These are phyloP conservation scores for Dichomitus squalens DNA, from an alignment of 1,284 basidiomycete genomes.

Conservation along the genomic window DNA sequence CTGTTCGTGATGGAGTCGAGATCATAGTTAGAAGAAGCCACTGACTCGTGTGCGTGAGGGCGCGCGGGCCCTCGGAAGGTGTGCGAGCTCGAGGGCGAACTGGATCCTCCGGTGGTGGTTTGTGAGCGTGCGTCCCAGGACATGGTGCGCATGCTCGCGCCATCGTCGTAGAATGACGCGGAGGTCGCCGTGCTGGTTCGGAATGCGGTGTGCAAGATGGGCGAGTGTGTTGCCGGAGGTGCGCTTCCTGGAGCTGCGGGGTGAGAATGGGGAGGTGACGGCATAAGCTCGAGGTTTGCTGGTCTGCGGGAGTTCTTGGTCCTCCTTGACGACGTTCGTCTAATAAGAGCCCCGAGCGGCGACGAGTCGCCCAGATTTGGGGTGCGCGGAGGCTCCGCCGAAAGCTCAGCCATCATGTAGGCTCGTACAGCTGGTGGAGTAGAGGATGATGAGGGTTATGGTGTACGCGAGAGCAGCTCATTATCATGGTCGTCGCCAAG, in stretches of 20 bases:
- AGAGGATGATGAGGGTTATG: constrained; percentile 4
- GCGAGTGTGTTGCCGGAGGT: constrained; percentile 45
- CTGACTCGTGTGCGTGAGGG: constrained; percentile 18
- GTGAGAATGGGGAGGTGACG: constrained; percentile 23
- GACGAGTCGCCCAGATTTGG: constrained; percentile 36
- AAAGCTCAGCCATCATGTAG: constrained; percentile 20
- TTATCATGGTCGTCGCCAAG: constrained; percentile 20
- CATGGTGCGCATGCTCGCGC: constrained; percentile 23
- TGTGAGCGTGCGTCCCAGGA: constrained; percentile 24
- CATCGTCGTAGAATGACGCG: constrained; percentile 36
- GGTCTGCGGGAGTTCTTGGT: constrained; percentile 19
- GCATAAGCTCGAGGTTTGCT: constrained; percentile 18
- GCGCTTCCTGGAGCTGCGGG: constrained; percentile 1
- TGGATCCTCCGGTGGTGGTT: constrained; percentile 5
- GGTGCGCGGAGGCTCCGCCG: constrained; percentile 8
- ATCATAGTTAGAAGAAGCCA: constrained; percentile 37
- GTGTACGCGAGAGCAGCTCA: neutral
- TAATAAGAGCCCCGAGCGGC: constrained; percentile 44
- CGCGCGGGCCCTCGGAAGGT: constrained; percentile 4
- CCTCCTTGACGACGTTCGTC: constrained; percentile 42
- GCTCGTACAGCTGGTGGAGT: neutral
- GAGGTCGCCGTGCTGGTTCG: constrained; percentile 55
- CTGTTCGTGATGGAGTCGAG: constrained; percentile 35
- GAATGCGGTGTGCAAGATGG: constrained; percentile 66
- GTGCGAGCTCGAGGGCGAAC: constrained; percentile 13